Evolutionary conservation across 1,139 yeast genomes (phyloP).

Genomic region (Taiozyma sp.): DNA sequence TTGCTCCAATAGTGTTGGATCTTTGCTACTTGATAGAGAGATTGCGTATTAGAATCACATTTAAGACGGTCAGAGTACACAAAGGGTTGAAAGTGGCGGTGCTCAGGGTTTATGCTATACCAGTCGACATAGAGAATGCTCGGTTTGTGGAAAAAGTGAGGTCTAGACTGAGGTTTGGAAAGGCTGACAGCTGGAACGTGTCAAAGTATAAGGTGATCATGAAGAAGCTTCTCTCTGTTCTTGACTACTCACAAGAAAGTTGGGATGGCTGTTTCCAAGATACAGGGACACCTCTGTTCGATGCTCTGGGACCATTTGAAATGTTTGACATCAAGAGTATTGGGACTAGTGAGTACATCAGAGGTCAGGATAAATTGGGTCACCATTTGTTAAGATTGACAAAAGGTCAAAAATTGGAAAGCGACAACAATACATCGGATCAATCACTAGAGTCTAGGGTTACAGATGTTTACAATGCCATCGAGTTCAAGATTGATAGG

Average conservation of each 20-base stretch:
- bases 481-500: conserved; percentile 13
- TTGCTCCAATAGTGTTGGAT: conserved; percentile 25
- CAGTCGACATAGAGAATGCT: conserved; percentile 39
- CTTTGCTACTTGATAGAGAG: conserved; percentile 36
- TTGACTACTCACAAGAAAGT: conserved; percentile 34
- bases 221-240: conserved; percentile 28
- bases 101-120: conserved; percentile 44
- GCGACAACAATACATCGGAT: background rate
- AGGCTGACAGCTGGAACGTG: conserved; percentile 25
- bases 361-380: conserved; percentile 4
- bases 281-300: conserved; percentile 6
- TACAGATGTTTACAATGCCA: conserved; percentile 21
- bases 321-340: conserved; percentile 11
- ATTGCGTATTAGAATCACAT: conserved; percentile 42
- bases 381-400: conserved; percentile 10
- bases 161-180: conserved; percentile 25
- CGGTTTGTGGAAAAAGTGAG: conserved; percentile 33
- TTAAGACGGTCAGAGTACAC: conserved; percentile 16
- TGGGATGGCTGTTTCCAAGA: conserved; percentile 10
- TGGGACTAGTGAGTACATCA: conserved; percentile 7
- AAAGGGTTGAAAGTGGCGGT: conserved; percentile 18
- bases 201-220: conserved; percentile 29
- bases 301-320: conserved; percentile 8
- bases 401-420: conserved; percentile 8
- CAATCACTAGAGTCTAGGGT: conserved; percentile 16